Percentiles rank a stretch among this genome's conserved stretches.
These are phyloP conservation scores for Diatrype stigma DNA, from an alignment of 2,329 filamentous ascomycete species.

Conservation along the genomic window DNA sequence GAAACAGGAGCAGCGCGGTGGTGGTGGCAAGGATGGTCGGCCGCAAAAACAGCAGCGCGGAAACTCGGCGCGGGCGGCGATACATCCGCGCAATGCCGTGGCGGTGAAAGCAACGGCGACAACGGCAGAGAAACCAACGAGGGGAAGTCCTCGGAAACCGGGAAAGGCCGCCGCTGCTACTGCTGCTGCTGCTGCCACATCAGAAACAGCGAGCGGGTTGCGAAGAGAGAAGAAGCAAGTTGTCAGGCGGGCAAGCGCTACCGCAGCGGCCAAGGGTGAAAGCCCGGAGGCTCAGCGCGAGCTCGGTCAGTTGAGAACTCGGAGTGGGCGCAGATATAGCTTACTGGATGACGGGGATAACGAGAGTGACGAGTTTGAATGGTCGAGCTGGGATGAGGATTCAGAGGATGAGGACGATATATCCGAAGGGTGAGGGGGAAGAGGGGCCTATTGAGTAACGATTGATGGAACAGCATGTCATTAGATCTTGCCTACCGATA, in stretches of 20 bases:
- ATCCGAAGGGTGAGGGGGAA: too few relatives aligned
- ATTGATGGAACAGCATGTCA: too few relatives aligned
- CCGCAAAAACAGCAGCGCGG: too few relatives aligned
- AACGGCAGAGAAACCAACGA: not conserved
- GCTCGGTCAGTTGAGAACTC: not conserved
- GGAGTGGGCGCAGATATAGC: not conserved
- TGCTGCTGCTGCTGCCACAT: too few relatives aligned
- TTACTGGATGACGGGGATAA: not conserved
- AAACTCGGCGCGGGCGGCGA: too few relatives aligned
- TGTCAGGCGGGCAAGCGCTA: not conserved
- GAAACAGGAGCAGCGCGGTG: not conserved
- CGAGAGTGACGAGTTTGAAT: not conserved
- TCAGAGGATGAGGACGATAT: not conserved
- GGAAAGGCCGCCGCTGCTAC: not conserved
- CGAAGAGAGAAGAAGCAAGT: not conserved
- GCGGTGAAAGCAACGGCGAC: too few relatives aligned
- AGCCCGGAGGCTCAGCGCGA: not conserved
- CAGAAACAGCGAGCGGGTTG: not conserved
- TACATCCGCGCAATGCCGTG: too few relatives aligned
- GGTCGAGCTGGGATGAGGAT: not conserved
- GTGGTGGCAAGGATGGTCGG: not conserved
- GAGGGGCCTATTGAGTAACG: too few relatives aligned
- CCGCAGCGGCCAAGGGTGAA: not conserved
- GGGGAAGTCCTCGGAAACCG: not conserved
- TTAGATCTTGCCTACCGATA: too few relatives aligned